These are phyloP conservation scores for Eucalyptus cloeziana DNA, from an alignment of 345 rosid species.

Conservation along the genomic window DNA sequence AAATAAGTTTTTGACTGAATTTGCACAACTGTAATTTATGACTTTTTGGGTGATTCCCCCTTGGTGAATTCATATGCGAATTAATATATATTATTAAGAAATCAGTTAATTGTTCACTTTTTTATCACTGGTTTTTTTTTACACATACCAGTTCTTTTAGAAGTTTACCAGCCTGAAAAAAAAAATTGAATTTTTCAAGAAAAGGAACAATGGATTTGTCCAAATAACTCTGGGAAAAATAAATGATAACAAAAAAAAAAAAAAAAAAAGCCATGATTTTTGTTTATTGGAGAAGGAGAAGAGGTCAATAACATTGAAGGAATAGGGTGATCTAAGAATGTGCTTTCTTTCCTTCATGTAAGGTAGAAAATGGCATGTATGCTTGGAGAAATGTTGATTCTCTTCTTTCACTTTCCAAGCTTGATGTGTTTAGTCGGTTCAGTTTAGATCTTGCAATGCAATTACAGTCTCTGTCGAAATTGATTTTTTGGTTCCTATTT, in stretches of 20 bases:
- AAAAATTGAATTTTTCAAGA: not conserved
- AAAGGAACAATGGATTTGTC: not conserved
- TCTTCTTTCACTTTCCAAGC: not conserved
- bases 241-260: not conserved
- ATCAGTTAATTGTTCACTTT: not conserved
- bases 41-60: too few relatives aligned
- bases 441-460: not conserved
- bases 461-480: not conserved
- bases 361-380: not conserved
- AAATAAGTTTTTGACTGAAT: too few relatives aligned
- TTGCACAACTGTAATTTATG: too few relatives aligned
- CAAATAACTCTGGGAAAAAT: not conserved
- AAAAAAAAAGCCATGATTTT: not conserved
- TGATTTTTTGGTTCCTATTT: not conserved
- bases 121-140: not conserved
- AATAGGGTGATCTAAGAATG: not conserved
- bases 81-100: not conserved
- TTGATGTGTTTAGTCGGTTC: not conserved
- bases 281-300: not conserved
- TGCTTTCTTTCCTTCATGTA: not conserved
- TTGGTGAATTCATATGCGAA: not conserved
- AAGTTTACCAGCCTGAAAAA: not conserved
- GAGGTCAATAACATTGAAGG: not conserved
- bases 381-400: not conserved
- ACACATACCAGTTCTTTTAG: not conserved